Evolutionary conservation across 164 flowering plant genomes (phyloP), one percentile per base, ranked within the genome.

Genomic region (Vitis labrusca): DNA sequence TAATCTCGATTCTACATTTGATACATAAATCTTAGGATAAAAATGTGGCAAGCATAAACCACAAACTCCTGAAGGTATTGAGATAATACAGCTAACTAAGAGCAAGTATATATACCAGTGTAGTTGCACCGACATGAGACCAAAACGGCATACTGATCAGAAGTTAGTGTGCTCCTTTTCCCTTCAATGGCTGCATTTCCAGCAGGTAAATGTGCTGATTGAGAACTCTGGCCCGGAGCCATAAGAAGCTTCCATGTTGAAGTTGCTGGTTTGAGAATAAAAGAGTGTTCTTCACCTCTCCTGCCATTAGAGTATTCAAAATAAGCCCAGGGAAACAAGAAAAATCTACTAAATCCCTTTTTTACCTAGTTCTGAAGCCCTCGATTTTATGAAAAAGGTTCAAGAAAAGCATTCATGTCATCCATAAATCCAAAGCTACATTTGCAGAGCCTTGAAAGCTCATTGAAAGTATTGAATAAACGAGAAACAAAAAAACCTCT

Each of bases 211-310:
- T 76, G 80, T 47, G 88, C 76, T 55, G 79, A 63, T 67, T 73
- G 87, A 58, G 82, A 73, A 74, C 59, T 75, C 69, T 79, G 86
- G 66, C 74, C 70, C 10, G 59, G 68, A 77, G 51, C 75, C 71
- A 85, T 85, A 30, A 71, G 59, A 68, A 77, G 77, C 70, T 78
- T 96, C 87, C 82, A 81, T 71, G 81, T 49, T 48, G 89, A 82
- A 76, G 85, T 79, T 64, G 87, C 84, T 70, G 97, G 98, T 79
- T 91, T 96, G 55, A 96, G 85, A 77, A 96, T 91, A 68, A 96
- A 96, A 49, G 97, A 93, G 82, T 93, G 99, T 74, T 90, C 97
- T 82, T 96, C 99, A 57, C 96, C 97, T 71, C 90, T 89, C 92
- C 99, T 96, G 91, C 59, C 70, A 86, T 60, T 37, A 16, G 37